Percentiles rank a stretch among this genome's conserved stretches.
phyloP scores from a whole-genome alignment of 495 filamentous ascomycete genomes.

The Penicillium argentinense region DNA sequence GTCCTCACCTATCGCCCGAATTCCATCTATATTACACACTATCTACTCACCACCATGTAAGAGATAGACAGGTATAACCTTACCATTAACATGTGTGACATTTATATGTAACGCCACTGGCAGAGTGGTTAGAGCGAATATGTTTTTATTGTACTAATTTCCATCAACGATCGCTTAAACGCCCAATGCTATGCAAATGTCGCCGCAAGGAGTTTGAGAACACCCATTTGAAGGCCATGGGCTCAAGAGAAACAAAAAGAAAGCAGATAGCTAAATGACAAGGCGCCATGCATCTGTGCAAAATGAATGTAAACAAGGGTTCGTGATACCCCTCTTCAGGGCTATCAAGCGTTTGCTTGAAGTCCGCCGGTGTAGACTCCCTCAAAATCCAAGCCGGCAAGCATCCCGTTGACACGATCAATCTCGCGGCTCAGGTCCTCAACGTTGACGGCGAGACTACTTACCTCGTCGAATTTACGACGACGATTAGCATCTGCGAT shows the following conservation, averaged over 20 bases:
- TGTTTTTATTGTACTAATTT: neutral
- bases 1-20: too few species aligned
- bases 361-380: constrained; percentile 45
- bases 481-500: constrained; percentile 75
- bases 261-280: constrained; percentile 5
- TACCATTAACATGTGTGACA: too few species aligned
- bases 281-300: constrained; percentile 16
- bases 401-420: constrained; percentile 58
- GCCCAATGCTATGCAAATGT: constrained; percentile 32
- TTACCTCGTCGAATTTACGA: constrained; percentile 87
- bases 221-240: constrained; percentile 10
- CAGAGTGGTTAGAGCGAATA: neutral
- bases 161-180: constrained; percentile 13
- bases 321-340: neutral
- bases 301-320: neutral
- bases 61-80: too few species aligned
- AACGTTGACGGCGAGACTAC: constrained; percentile 73
- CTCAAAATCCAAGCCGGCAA: constrained; percentile 51
- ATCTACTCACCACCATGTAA: too few species aligned
- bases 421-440: constrained; percentile 86
- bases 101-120: too few species aligned
- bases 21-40: too few species aligned
- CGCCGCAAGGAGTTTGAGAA: constrained; percentile 17
- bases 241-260: neutral
- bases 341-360: constrained; percentile 17